A percentile compares a stretch with the other conserved stretches of the same genome.
Evolutionary conservation across 495 filamentous ascomycete genomes (phyloP).

Genomic region (Penicilliopsis zonata): DNA sequence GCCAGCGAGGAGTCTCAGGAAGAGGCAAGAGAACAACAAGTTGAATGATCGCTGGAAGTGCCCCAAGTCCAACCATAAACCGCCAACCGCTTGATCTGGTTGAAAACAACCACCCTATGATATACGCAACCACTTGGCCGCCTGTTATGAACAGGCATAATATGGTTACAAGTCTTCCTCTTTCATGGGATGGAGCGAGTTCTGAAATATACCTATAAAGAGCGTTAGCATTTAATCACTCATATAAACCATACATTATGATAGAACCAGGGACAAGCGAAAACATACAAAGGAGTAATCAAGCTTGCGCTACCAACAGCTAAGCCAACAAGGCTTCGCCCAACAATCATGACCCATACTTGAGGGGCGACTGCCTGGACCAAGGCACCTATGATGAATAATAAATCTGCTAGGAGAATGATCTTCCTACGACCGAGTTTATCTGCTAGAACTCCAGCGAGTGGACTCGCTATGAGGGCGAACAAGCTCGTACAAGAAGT

Average conservation of each 20-base stretch:
- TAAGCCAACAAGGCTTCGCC: constrained; percentile 66
- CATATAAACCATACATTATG: too few relatives aligned
- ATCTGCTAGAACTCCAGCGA: constrained; percentile 68
- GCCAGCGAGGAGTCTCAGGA: constrained; percentile 82
- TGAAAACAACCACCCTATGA: constrained; percentile 56
- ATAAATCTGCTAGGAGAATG: constrained; percentile 63
- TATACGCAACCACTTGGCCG: constrained; percentile 79
- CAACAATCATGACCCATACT: constrained; percentile 64
- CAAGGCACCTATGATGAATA: constrained; percentile 67
- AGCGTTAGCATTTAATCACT: too few relatives aligned
- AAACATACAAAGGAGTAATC: constrained; percentile 59
- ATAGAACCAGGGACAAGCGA: constrained; percentile 1
- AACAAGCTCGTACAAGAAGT: constrained; percentile 73
- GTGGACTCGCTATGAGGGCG: constrained; percentile 65
- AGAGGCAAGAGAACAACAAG: constrained; percentile 49
- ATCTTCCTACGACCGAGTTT: constrained; percentile 59
- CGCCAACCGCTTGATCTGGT: constrained; percentile 62
- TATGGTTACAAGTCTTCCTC: constrained; percentile 70
- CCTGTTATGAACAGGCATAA: constrained; percentile 69
- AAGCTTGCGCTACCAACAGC: constrained; percentile 77
- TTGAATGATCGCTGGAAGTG: constrained; percentile 62
- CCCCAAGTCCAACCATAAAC: constrained; percentile 84
- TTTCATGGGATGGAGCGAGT: constrained; percentile 58
- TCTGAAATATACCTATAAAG: constrained; percentile 64
- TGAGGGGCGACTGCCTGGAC: constrained; percentile 52